phyloP scores from a whole-genome alignment of 768 basidiomycete genomes.

The Boletus rubropictus region DNA sequence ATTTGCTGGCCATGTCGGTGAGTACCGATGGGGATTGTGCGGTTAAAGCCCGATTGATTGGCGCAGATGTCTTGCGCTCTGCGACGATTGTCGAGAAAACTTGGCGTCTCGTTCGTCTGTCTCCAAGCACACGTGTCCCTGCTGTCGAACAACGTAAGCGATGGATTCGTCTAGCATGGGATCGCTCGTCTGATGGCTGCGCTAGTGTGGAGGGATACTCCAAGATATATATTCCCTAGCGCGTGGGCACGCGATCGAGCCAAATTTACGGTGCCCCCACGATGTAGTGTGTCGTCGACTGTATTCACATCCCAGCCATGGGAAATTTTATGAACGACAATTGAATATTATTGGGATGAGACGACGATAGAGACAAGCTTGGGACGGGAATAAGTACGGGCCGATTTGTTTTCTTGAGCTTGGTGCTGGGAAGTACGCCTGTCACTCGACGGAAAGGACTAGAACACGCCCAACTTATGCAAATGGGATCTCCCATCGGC shows the following conservation, averaged over 20 bases:
- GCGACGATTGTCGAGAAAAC: slow-evolving; percentile 51
- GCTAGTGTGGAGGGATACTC: slow-evolving; percentile 32
- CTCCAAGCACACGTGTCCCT: slow-evolving; percentile 47
- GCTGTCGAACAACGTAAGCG: slow-evolving; percentile 44
- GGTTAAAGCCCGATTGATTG: background rate
- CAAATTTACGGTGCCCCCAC: slow-evolving; percentile 5
- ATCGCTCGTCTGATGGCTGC: background rate
- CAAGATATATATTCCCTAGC: slow-evolving; percentile 32
- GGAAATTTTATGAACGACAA: slow-evolving; percentile 3
- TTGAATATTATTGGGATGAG: no score
- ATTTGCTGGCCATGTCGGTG: slow-evolving; percentile 87
- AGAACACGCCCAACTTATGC: no score
- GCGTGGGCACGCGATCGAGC: background rate
- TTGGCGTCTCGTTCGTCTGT: slow-evolving; percentile 45
- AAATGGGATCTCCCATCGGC: no score
- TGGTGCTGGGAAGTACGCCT: no score
- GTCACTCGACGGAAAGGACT: no score
- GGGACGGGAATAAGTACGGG: no score
- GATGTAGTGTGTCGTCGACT: slow-evolving; percentile 2
- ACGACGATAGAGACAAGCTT: no score
- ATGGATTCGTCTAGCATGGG: background rate
- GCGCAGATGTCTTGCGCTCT: slow-evolving; percentile 44
- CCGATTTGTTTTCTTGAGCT: no score
- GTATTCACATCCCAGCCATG: slow-evolving; percentile 2
- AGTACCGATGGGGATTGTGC: slow-evolving; percentile 13